These are phyloP conservation scores for Solanum gracilifrons DNA, from an alignment of 257 asterid species.

Conservation along the genomic window DNA sequence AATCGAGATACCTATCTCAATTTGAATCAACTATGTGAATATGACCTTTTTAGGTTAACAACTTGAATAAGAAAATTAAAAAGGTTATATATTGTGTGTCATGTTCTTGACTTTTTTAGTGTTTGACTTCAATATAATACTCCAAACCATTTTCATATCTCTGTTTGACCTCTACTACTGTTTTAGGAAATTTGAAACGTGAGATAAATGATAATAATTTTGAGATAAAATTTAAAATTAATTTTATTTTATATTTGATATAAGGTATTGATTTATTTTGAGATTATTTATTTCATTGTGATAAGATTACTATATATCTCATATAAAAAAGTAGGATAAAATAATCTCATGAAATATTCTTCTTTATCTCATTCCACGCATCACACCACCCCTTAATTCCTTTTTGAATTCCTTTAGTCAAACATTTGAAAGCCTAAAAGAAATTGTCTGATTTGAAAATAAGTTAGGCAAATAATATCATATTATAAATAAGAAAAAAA, in stretches of 20 bases:
- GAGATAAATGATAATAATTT: background rate
- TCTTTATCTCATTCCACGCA: background rate
- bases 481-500: background rate
- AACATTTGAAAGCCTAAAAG: no score
- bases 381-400: background rate
- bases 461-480: background rate
- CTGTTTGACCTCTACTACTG: background rate
- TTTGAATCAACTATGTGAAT: background rate
- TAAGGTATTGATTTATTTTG: fast-evolving
- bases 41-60: background rate
- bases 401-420: no score
- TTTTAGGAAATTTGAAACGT: no score
- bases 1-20: background rate
- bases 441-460: background rate
- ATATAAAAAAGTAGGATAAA: no score
- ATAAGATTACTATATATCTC: no score
- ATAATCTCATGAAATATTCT: no score
- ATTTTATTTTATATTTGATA: no score
- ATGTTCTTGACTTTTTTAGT: background rate
- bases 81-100: background rate
- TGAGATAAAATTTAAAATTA: no score
- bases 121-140: background rate
- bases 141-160: background rate
- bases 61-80: background rate
- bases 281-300: no score